Percentiles rank a stretch among this genome's conserved stretches.
phyloP scores from a whole-genome alignment of 129 eudicot genomes.

The Flaveria linearis region DNA sequence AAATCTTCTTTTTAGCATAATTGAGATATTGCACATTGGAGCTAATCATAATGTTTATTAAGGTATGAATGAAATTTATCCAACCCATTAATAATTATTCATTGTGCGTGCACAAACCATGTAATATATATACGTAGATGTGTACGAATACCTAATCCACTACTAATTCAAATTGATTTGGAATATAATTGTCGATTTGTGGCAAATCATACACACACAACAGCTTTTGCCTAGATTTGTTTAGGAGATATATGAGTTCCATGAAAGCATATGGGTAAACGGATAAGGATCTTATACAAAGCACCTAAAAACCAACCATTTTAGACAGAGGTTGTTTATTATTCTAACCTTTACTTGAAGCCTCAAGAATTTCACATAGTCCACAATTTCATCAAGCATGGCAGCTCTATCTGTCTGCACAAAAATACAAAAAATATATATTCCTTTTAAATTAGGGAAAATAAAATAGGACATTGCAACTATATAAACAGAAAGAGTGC shows the following conservation, averaged over 20 bases:
- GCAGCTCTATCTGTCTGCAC: conserved; percentile 96
- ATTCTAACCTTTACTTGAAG: conserved; percentile 88
- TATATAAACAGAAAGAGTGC: conserved; percentile 14
- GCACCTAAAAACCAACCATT: neutral
- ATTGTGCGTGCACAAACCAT: neutral
- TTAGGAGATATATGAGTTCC: conserved; percentile 10
- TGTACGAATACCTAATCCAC: conserved; percentile 15
- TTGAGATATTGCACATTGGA: conserved; percentile 24
- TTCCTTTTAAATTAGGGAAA: neutral
- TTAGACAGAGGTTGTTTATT: neutral
- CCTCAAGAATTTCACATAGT: conserved; percentile 90
- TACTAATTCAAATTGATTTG: conserved; percentile 12
- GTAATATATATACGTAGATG: neutral
- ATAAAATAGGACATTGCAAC: conserved; percentile 13
- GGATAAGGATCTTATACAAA: conserved; percentile 5
- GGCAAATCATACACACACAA: conserved; percentile 14
- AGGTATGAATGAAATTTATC: conserved; percentile 22
- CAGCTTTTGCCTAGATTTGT: conserved; percentile 19
- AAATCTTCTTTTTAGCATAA: conserved; percentile 29
- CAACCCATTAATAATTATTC: neutral
- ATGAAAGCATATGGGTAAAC: conserved; percentile 9
- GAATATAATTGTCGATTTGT: neutral
- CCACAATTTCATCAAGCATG: conserved; percentile 98
- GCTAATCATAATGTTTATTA: conserved; percentile 33
- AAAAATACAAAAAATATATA: neutral